A percentile compares a stretch with the other conserved stretches of the same genome.
These are phyloP conservation scores for Penicillium taxi DNA, from an alignment of 495 filamentous ascomycete species.

Conservation along the genomic window DNA sequence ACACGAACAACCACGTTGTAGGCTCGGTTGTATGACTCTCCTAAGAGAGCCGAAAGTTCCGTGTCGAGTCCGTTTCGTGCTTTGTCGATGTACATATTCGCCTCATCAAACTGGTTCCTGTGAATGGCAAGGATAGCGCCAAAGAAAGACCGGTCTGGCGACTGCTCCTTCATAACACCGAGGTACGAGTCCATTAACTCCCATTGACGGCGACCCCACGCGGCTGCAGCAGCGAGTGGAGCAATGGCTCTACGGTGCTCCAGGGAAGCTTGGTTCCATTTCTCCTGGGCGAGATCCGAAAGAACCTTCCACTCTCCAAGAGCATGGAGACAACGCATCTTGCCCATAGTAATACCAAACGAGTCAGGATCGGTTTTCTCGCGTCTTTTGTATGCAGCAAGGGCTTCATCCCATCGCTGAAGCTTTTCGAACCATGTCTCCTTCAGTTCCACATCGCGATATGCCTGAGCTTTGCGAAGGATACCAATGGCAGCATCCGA, in stretches of 20 bases:
- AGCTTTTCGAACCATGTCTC: conserved; percentile 99
- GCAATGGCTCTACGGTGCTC: conserved; percentile 85
- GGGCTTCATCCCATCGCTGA: conserved; percentile 96
- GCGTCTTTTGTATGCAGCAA: conserved; percentile 78
- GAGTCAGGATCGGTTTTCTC: conserved; percentile 63
- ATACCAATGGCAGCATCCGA: conserved; percentile 97
- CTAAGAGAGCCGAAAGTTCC: conserved; percentile 86
- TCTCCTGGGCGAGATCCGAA: conserved; percentile 78
- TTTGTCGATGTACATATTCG: conserved; percentile 74
- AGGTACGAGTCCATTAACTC: conserved; percentile 96
- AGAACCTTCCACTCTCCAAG: conserved; percentile 95
- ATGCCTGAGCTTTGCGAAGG: conserved; percentile 84
- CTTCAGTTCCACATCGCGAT: conserved; percentile 87
- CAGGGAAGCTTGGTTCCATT: conserved; percentile 76
- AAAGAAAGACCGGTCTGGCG: conserved; percentile 94
- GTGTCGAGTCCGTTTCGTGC: conserved; percentile 90
- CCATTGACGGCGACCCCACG: conserved; percentile 97
- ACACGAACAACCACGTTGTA: conserved; percentile 94
- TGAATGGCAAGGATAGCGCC: conserved; percentile 90
- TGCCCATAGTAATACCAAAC: conserved; percentile 94
- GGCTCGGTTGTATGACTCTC: conserved; percentile 92
- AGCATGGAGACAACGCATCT: conserved; percentile 97
- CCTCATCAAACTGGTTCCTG: conserved; percentile 88
- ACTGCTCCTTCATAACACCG: conserved; percentile 83
- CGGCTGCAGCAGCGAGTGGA: conserved; percentile 85